phyloP scores from a whole-genome alignment of 805 yeast genomes.

The Kurtzmaniella cleridarum region DNA sequence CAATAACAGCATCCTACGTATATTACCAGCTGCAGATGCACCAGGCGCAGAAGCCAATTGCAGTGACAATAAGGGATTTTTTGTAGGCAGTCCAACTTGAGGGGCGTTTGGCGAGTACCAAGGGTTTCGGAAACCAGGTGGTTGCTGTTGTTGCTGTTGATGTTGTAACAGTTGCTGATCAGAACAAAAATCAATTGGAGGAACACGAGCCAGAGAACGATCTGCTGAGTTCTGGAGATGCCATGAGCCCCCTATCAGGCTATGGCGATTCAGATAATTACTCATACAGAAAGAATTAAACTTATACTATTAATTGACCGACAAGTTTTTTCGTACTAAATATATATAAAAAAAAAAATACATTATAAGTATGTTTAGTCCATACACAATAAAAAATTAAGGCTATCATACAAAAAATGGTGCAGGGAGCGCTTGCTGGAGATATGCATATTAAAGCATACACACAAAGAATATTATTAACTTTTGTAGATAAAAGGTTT shows the following conservation, averaged over 20 bases:
- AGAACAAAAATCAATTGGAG: slow-evolving; percentile 1
- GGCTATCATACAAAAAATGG: no score
- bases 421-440: no score
- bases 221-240: background rate
- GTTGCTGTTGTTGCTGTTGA: slow-evolving; percentile 3
- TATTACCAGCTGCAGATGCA: slow-evolving; percentile 8
- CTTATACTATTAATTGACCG: no score
- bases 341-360: no score
- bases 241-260: slow-evolving; percentile 4
- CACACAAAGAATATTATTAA: no score
- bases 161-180: background rate
- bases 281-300: no score
- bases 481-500: no score
- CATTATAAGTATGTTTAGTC: no score
- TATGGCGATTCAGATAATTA: slow-evolving; percentile 2
- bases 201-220: background rate
- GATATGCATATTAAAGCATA: no score
- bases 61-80: slow-evolving; percentile 25
- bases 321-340: no score
- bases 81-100: slow-evolving; percentile 18
- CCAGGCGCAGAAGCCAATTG: slow-evolving; percentile 9
- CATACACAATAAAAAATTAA: no score
- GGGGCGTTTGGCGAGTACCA: slow-evolving; percentile 28
- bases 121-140: slow-evolving; percentile 38
- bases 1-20: slow-evolving; percentile 34